Evolutionary conservation across 768 basidiomycete genomes (phyloP).

Genomic region (Neoboletus brunneissimus): DNA sequence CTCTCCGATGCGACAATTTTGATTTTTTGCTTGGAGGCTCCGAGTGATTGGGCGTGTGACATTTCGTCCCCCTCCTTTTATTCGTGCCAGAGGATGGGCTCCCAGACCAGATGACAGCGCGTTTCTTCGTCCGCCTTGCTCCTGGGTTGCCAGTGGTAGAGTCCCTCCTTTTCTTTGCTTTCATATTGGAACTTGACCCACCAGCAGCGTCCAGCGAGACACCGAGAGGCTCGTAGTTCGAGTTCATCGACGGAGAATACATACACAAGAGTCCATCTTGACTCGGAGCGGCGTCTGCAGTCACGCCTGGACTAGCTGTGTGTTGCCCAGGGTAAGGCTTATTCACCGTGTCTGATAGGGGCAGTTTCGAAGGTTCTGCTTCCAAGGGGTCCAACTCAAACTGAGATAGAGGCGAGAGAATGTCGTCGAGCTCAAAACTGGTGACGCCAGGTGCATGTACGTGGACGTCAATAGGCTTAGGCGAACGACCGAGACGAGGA

Average conservation of each 20-base stretch:
- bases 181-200: neutral
- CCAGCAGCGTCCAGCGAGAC: neutral
- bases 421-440: neutral
- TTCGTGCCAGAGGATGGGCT: neutral
- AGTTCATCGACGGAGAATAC: conserved; percentile 1
- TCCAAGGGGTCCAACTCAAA: conserved; percentile 23
- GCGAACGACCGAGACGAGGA: neutral
- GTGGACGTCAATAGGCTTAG: neutral
- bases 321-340: conserved; percentile 10
- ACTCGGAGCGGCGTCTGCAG: neutral
- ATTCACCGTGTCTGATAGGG: conserved; percentile 25
- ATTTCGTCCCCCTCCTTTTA: conserved; percentile 1
- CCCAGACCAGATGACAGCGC: neutral
- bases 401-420: conserved; percentile 24
- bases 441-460: neutral
- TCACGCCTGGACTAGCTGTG: neutral
- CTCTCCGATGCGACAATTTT: conserved; percentile 7
- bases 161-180: conserved; percentile 12
- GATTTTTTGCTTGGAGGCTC: conserved; percentile 24
- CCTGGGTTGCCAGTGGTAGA: neutral
- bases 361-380: conserved; percentile 20
- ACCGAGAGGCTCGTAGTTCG: neutral
- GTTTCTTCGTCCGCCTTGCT: conserved; percentile 9
- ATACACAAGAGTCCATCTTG: neutral
- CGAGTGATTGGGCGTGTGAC: neutral